Base-by-base conservation (phyloP, 73 alveolate species). In the Paramecium biaurelia region DNA sequence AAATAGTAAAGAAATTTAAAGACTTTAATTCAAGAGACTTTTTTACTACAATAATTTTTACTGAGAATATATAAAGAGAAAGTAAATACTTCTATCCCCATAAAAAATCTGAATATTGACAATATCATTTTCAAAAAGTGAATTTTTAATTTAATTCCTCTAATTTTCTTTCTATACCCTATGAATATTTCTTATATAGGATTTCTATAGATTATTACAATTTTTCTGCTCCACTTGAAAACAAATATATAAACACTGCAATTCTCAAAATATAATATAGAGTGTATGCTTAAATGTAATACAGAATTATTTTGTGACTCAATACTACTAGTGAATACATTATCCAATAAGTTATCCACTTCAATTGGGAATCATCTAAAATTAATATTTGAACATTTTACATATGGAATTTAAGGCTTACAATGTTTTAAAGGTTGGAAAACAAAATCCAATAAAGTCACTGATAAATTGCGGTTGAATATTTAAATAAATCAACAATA, bases 381-480 rank as follows among this genome's bases (percentile, higher is more conserved):
- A 2, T 21, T 2, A 2, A 3, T 30, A 63, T 12, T 14, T 12
- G 24, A 4, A 63, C 8, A 20, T 63, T 5, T 53, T 53, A 63
- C 84, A 30, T 26, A 63, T 63, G 0, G 84, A 63, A 63, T 63
- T 63, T 11, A 63, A 63, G 4, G 84, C 41, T 32, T 63, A 32
- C 5, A 63, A 26, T 26, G 84, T 63, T 32, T 63, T 63, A n/a
- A 63, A 63, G n/a, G 84, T 32, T 10, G 84, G 84, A 26, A 63
- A 63, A 32, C 84, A 63, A 63, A 63, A 63, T 30, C 84, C 84
- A 63, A 63, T 63, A 32, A 47, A 63, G 45, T 63, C 84, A 63
- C 84, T 63, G 23, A 63, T 32, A 63, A 63, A 63, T 63, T 63
- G 84, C 45, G 84, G 84, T 63, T 63, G 84, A 63, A 63, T 32